A percentile compares a stretch with the other conserved stretches of the same genome.
Evolutionary conservation across 345 rosid genomes (phyloP).

Genomic region (Dimocarpus longan): DNA sequence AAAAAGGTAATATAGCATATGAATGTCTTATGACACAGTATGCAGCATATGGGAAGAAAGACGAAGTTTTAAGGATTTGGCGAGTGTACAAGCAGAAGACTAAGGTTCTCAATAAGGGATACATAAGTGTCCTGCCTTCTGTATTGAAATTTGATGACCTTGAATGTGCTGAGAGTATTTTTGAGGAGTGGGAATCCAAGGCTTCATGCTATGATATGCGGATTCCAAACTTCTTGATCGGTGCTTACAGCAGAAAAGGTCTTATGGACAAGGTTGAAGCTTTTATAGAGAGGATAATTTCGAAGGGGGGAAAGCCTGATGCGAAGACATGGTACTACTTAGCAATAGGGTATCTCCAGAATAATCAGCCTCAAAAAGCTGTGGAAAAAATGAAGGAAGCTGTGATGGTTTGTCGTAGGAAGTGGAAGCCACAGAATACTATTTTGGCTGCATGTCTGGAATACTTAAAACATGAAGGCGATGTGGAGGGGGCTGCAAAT

Average conservation of each 20-base stretch:
- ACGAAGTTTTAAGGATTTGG: constrained; percentile 49
- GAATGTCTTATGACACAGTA: constrained; percentile 31
- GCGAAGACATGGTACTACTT: constrained; percentile 30
- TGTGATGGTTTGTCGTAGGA: constrained; percentile 2
- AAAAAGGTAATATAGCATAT: constrained; percentile 12
- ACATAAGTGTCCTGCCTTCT: constrained; percentile 23
- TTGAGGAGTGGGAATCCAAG: constrained; percentile 43
- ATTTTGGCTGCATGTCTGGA: constrained; percentile 30
- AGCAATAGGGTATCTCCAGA: constrained; percentile 29
- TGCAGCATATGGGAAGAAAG: constrained; percentile 40
- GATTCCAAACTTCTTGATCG: constrained; percentile 33
- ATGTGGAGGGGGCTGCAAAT: constrained; percentile 21
- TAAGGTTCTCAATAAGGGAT: constrained; percentile 27
- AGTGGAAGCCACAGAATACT: constrained; percentile 24
- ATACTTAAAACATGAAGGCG: constrained; percentile 22
- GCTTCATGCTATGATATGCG: constrained; percentile 11
- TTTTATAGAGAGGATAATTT: constrained; percentile 14
- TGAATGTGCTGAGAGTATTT: constrained; percentile 43
- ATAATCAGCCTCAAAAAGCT: constrained; percentile 26
- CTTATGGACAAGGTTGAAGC: constrained; percentile 36
- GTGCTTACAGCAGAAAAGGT: constrained; percentile 36
- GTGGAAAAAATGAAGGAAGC: constrained; percentile 38
- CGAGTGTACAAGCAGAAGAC: constrained; percentile 26
- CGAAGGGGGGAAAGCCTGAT: constrained; percentile 31
- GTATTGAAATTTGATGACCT: constrained; percentile 45